phyloP scores from a whole-genome alignment of 352 stramenopile genomes.

The Hyaloperonospora arabidopsidis region DNA sequence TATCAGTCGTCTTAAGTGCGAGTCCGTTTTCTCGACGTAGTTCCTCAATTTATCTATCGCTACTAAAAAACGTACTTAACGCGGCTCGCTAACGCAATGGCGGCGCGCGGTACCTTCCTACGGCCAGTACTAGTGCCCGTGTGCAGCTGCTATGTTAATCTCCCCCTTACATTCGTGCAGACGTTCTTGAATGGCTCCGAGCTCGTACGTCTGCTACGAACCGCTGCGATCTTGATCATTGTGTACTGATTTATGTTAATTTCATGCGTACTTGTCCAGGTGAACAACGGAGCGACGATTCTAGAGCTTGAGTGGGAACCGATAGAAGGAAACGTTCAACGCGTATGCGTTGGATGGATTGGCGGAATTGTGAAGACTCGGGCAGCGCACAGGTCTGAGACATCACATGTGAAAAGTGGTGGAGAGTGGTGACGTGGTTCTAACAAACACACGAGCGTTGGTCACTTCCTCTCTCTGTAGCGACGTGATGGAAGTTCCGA shows the following conservation, averaged over 20 bases:
- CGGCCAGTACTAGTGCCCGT: slow-evolving; percentile 50
- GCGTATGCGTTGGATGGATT: slow-evolving; percentile 64
- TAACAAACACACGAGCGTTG: no score
- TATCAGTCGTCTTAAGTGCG: no score
- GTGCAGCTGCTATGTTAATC: slow-evolving; percentile 64
- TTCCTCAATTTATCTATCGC: no score
- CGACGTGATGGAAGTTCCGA: slow-evolving; percentile 76
- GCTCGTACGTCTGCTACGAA: slow-evolving; percentile 14
- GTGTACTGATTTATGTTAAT: neutral
- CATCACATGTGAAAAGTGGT: neutral
- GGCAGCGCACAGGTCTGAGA: slow-evolving; percentile 37
- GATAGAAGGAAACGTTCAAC: slow-evolving; percentile 69
- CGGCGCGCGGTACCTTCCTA: slow-evolving; percentile 50
- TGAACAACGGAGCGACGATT: slow-evolving; percentile 42
- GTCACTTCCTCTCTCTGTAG: no score
- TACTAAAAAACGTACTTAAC: no score
- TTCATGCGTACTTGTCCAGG: slow-evolving; percentile 10
- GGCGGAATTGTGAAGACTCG: slow-evolving; percentile 47
- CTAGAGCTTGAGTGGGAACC: slow-evolving; percentile 75
- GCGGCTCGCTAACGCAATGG: slow-evolving; percentile 12
- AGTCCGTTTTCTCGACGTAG: no score
- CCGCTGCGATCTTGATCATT: neutral
- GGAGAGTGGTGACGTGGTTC: neutral
- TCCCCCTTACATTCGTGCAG: slow-evolving; percentile 59
- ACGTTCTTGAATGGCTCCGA: slow-evolving; percentile 41